Base-by-base conservation (phyloP, 257 asterid species). In the Echites panduratus region DNA sequence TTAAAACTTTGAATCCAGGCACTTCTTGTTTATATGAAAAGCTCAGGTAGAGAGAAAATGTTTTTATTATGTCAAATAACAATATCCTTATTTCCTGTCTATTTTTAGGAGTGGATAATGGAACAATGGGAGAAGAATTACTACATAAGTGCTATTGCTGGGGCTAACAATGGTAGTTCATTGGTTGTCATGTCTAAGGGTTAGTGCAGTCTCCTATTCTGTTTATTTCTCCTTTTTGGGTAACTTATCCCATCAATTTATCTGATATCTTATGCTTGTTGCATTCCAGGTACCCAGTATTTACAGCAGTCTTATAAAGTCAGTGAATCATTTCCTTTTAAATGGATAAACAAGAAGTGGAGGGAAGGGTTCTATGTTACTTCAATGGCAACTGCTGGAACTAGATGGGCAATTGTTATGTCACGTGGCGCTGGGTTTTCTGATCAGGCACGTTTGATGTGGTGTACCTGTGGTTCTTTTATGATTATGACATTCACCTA, bases 301-400 rank as follows among this genome's bases (percentile, higher is more conserved):
- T 73, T 82, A 64, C 96, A 89, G 78, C 96, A 89, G 78, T 89
- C 96, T 0, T 89, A 89, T 75, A 87, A 87, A 85, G 90, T 85
- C 56, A 83, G 96, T 19, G 90, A 85, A 62, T 81, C 92, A 9
- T 89, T 89, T 73, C 96, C 96, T 27, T 89, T 84, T 73, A 89
- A 89, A 78, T 89, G 96, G 96, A 87, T 89, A 73, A 89, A 85
- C 75, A 89, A 87, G 69, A 89, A 89, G 79, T 89, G 95, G 95
- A 81, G 81, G 49, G 90, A 87, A 74, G 96, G 96, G 9, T 85
- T 84, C 79, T 76, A 82, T 83, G 89, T 89, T 17, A 89, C 96
- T 13, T 76, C 93, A 71, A 85, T 89, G 96, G 88, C 93, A 20
- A 85, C 96, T 71, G 88, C 90, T 29, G 90, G 90, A 59, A 73